Conservation (phyloP, 148 eudicot genomes). For the Rheum nobile region DNA sequence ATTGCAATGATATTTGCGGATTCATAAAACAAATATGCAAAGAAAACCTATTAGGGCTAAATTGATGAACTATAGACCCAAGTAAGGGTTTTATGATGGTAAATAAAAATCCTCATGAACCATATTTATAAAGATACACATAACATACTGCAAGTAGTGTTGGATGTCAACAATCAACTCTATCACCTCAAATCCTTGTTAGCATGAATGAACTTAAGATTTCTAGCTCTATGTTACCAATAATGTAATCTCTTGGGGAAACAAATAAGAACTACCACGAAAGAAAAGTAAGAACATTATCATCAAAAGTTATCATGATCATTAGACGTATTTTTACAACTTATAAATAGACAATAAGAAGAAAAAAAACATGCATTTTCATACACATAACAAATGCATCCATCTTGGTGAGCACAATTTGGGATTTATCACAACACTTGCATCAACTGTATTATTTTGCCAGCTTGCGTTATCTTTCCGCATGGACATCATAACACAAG, state of each 20-base stretch:
- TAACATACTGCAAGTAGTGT: slow-evolving; percentile 56
- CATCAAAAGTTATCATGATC: too few relatives aligned
- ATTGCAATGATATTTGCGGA: slow-evolving; percentile 30
- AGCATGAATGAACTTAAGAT: slow-evolving; percentile 3
- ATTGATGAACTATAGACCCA: neutral
- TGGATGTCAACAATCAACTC: slow-evolving; percentile 85
- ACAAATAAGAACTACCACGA: neutral
- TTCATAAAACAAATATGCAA: neutral
- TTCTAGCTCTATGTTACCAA: neutral
- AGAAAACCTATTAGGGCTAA: neutral
- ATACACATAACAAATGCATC: neutral
- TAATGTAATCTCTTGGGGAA: neutral
- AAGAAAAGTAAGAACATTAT: neutral
- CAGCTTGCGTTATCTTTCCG: too few relatives aligned
- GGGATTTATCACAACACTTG: neutral
- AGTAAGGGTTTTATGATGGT: neutral
- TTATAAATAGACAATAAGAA: too few relatives aligned
- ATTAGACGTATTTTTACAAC: too few relatives aligned
- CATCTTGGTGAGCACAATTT: neutral
- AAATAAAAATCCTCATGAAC: neutral
- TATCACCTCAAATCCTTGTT: slow-evolving; percentile 78
- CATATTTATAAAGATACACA: too few relatives aligned
- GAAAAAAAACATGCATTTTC: neutral
- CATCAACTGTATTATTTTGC: neutral
- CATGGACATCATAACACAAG: neutral